Percentiles rank a stretch among this genome's conserved stretches.
Conservation (phyloP, 331 rosid species). For the Acacia pycnantha region DNA sequence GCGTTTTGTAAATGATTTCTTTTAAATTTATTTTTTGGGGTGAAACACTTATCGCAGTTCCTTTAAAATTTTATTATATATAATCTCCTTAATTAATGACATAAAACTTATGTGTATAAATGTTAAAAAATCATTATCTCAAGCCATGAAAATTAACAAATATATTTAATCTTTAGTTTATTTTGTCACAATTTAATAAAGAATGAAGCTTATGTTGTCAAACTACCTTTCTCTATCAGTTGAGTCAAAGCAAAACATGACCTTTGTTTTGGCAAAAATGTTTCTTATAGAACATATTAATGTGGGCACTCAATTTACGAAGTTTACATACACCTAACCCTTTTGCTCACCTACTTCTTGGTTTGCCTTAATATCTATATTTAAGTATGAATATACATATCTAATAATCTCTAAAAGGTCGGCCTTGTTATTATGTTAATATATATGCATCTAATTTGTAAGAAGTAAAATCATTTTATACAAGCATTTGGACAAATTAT, state of each 20-base stretch:
- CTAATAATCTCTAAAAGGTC: neutral
- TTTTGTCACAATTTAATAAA: neutral
- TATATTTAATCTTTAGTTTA: neutral
- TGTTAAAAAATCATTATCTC: neutral
- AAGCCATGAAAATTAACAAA: neutral
- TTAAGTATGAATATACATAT: neutral
- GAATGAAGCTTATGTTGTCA: neutral
- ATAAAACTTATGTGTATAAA: neutral
- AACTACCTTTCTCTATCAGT: neutral
- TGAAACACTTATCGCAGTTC: neutral
- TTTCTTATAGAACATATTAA: neutral
- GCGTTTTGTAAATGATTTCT: neutral
- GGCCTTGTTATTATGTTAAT: neutral
- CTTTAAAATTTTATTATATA: neutral
- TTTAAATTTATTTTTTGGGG: neutral
- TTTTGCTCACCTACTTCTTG: neutral
- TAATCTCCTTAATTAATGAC: neutral
- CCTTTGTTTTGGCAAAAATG: neutral
- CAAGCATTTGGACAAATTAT: no score
- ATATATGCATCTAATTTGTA: no score
- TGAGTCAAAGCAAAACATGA: neutral
- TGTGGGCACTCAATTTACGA: neutral
- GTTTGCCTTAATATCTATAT: no score
- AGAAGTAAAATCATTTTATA: no score
- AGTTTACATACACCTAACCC: neutral